Base-by-base conservation (phyloP, 2,329 filamentous ascomycete species). In the Aureobasidium sp. region DNA sequence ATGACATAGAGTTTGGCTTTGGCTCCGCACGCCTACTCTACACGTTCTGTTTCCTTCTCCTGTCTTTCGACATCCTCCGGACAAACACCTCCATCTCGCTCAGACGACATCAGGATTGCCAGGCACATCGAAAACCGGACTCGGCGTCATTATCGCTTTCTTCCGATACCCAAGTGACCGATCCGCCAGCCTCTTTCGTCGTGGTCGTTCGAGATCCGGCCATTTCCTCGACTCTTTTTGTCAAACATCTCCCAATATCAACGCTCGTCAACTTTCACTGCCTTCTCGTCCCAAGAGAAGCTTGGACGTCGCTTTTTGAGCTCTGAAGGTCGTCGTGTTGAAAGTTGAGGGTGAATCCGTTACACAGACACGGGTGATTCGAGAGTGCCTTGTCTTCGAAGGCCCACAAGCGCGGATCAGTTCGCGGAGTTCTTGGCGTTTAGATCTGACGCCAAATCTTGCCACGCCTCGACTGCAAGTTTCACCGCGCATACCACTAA, bases 41-140 rank as follows among this genome's bases (percentile, higher is more conserved):
- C 57, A 60, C 57, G 57, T 60, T 60, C 57, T 49, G 44, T 60
- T 51, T 60, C 57, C 34, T 51, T 60, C 57, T 60, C 57, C 57
- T 60, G 57, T 60, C 57, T 42, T 51, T 60, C 57, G 25, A 60
- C 57, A 60, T 42, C 57, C 34, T 44, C 42, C 31, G 37, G 37
- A 25, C 55, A 58, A n/a, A 58, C 55, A 58, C 34, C 55, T 48
- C 53, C 41, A 58, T 39, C 41, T 58, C 55, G 1, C 42, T 48
- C 55, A 6, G 42, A 37, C 42, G 29, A 34, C 31, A 15, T 37
- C 42, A 48, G 55, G 29, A 29, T 29, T 29, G 9, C 4, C 14
- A 20, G 42, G 41, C 12, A 47, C 42, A 44, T 48, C 55, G 1
- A 58, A 27, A 39, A 22, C 39, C 7, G 42, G 12, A 37, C 29